Conservation (phyloP, 2,329 filamentous ascomycete genomes). For the Penicillium sp. region DNA sequence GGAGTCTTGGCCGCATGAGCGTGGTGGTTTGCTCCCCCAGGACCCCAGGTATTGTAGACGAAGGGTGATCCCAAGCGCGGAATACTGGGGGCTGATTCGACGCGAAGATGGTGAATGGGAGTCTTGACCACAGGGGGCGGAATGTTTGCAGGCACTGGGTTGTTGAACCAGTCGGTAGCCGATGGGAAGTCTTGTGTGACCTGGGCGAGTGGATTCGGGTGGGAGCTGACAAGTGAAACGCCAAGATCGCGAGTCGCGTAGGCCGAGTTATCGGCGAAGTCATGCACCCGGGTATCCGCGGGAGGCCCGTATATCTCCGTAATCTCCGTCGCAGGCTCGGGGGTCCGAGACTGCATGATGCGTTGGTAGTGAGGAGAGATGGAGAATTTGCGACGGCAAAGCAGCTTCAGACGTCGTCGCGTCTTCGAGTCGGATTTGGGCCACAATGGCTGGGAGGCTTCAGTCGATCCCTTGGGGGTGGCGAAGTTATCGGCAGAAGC, state of each 20-base stretch:
- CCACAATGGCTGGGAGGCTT: conserved; percentile 48
- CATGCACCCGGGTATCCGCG: conserved; percentile 25
- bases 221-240: conserved; percentile 46
- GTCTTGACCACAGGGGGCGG: conserved; percentile 4
- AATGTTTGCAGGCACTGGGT: conserved; percentile 25
- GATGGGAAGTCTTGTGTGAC: conserved; percentile 31
- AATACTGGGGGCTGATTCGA: conserved; percentile 23
- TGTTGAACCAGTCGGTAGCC: conserved; percentile 41
- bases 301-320: conserved; percentile 40
- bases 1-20: conserved; percentile 34
- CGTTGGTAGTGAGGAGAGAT: conserved; percentile 67
- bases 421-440: conserved; percentile 61
- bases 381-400: conserved; percentile 63
- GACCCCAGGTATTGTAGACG: conserved; percentile 53
- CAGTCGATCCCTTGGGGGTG: conserved; percentile 46
- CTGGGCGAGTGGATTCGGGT: conserved; percentile 39
- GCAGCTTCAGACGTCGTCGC: conserved; percentile 58
- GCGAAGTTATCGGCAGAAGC: conserved; percentile 40
- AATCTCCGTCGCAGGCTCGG: conserved; percentile 58
- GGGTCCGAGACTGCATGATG: conserved; percentile 61
- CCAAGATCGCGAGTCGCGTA: conserved; percentile 49
- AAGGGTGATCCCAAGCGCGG: conserved; percentile 53
- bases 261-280: conserved; percentile 25
- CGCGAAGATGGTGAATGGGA: conserved; percentile 14
- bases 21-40: conserved; percentile 38